Evolutionary conservation across 2,329 filamentous ascomycete genomes (phyloP), one percentile per base, ranked within the genome.

Genomic region (Arthrobotrys conoides): DNA sequence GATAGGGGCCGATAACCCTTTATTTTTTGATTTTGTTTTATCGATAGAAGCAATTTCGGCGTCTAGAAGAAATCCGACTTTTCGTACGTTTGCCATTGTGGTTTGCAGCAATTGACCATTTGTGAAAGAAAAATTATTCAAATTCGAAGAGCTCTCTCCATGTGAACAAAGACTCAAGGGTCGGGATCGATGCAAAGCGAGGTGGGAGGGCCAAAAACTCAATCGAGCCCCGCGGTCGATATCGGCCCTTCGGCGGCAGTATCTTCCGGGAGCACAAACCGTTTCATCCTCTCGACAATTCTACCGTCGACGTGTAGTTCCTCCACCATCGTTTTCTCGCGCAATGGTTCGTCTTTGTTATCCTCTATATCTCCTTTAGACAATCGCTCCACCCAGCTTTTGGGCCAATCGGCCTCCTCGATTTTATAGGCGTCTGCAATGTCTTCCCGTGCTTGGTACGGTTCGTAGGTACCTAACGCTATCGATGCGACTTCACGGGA

Each of bases 401-500:
- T 79, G 9, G 76, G 70, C 76, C 71, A 80, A 61, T 80, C 73
- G n/a, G 65, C 41, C 63, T 76, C 72, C 44, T 76, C 77, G 27
- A 80, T 55, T 18, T 72, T 72, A 38, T 66, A 73, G 16, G 72
- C 57, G 38, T 65, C 67, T 33, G 57, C 51, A 22, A 79, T 22
- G n/a, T 79, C 76, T 71, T 79, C 76, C 63, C 68, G 66, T 9
- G 84, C 82, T 14, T 84, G 80, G 80, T 86, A 89, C 2, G 87
- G 86, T 69, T 87, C 84, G 80, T 87, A 86, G 12, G 84, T 85
- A 12, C 86, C 90, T 44, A 97, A 89, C 76, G 96, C 95, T 41
- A 92, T 90, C 41, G 93, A 92, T 0, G 95, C 95, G 18, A 96
- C 93, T 80, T 97, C 90, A 49, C 93, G 91, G 65, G 96, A 96